Evolutionary conservation across 2,329 filamentous ascomycete genomes (phyloP).

Genomic region (Gaeumannomyces tritici): DNA sequence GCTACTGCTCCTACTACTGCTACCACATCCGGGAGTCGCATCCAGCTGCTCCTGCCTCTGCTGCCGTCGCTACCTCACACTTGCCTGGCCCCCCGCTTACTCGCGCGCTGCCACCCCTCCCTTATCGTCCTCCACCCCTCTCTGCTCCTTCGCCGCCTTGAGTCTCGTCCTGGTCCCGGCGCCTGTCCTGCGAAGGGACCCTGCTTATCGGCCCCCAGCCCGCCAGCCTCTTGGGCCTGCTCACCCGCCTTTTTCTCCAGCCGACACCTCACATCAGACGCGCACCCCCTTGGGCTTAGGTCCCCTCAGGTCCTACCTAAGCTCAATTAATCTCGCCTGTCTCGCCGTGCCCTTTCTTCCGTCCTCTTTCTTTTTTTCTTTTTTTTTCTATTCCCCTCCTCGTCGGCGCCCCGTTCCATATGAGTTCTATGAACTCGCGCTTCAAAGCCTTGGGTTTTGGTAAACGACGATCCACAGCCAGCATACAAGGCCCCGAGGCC

Average conservation of each 20-base stretch:
- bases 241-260: neutral
- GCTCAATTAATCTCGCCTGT: conserved; percentile 6
- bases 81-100: neutral
- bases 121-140: neutral
- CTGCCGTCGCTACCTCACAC: neutral
- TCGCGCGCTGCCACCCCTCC: neutral
- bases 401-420: conserved; percentile 29
- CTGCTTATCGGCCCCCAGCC: neutral
- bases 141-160: neutral
- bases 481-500: conserved; percentile 39
- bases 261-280: neutral
- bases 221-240: neutral
- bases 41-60: neutral
- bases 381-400: neutral
- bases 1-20: too few species aligned
- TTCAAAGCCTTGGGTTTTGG: conserved; percentile 74
- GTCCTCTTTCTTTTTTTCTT: conserved; percentile 1
- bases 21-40: too few species aligned
- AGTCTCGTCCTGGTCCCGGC: neutral
- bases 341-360: conserved; percentile 12
- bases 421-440: conserved; percentile 73
- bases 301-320: neutral
- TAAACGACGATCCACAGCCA: conserved; percentile 64
- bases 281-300: neutral
- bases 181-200: neutral